Evolutionary conservation across 2,329 filamentous ascomycete species (phyloP), one percentile per base, ranked within the genome.

Genomic region (Pseudopithomyces maydicus): DNA sequence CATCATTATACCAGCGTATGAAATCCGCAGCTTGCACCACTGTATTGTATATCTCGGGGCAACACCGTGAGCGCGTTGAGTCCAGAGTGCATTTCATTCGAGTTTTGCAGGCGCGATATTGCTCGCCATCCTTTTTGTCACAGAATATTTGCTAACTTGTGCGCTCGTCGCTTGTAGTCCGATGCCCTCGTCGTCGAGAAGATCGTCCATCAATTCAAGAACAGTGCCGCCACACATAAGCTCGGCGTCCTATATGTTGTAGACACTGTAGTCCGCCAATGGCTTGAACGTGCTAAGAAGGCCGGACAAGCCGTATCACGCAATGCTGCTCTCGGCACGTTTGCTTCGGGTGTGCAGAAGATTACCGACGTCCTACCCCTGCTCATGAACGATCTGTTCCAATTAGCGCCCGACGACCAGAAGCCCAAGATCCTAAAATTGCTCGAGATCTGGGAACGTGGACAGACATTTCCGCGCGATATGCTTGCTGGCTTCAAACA

Each of bases 251-350:
- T 99, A 81, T 99, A 99, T 88, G 93, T 98, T 81, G 91, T 99
- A 93, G 95, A 99, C 85, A 97, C 94, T 83, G 93, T 99, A 86
- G 94, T 93, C 78, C 92, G 95, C 80, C 94, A 96, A 82, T 99
- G 95, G 94, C 88, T 97, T 82, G 94, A 98, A 78, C 90, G 92
- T 80, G 94, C 95, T 73, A 95, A 93, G 80, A 86, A 88, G 73
- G 85, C 90, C 67, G 91, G 90, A 71, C 93, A 98, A 65, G 74
- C 78, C 76, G 80, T 89, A 73, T 86, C 92, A 78, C 90, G 90
- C 80, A 88, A 85, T 78, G 92, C 93, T 65, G 87, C 89, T 65
- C 91, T 96, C 80, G 95, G 95, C 75, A 97, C 93, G 54, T 97
- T 89, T 84, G 92, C 92, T 74, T 93, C 93, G 69, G 95, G 94